phyloP scores from a whole-genome alignment of 2,329 filamentous ascomycete species.

The Microsporum ferrugineum region DNA sequence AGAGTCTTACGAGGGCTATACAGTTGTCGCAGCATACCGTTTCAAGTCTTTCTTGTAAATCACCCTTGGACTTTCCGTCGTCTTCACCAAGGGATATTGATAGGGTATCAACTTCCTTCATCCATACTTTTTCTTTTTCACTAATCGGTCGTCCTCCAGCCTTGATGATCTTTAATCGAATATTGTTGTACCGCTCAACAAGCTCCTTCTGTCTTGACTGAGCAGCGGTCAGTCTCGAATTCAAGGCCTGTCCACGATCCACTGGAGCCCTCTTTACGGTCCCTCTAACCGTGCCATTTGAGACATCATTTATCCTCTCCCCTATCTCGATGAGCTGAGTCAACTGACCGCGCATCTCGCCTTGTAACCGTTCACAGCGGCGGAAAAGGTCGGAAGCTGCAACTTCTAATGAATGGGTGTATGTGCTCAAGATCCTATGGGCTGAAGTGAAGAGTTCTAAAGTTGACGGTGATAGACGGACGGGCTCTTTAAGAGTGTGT shows the following conservation, averaged over 20 bases:
- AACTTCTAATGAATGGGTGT: slow-evolving; percentile 36
- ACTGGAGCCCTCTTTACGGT: slow-evolving; percentile 21
- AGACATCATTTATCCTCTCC: slow-evolving; percentile 34
- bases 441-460: slow-evolving; percentile 38
- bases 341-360: slow-evolving; percentile 39
- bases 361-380: slow-evolving; percentile 38
- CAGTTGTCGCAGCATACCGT: slow-evolving; percentile 21
- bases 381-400: slow-evolving; percentile 43
- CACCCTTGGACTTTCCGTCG: slow-evolving; percentile 14
- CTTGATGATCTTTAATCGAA: slow-evolving; percentile 34
- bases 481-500: slow-evolving; percentile 33
- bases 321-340: slow-evolving; percentile 36
- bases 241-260: slow-evolving; percentile 25
- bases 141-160: slow-evolving; percentile 35
- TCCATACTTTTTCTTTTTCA: slow-evolving; percentile 37
- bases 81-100: slow-evolving; percentile 25
- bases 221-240: slow-evolving; percentile 32
- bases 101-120: slow-evolving; percentile 33
- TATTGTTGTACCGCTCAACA: slow-evolving; percentile 32
- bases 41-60: slow-evolving; percentile 25
- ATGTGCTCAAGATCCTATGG: slow-evolving; percentile 36
- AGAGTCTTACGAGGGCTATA: neutral
- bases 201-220: slow-evolving; percentile 32
- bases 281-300: slow-evolving; percentile 20
- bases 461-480: slow-evolving; percentile 38